Evolutionary conservation across 305 asterid species (phyloP).

Genomic region (Vinca major): DNA sequence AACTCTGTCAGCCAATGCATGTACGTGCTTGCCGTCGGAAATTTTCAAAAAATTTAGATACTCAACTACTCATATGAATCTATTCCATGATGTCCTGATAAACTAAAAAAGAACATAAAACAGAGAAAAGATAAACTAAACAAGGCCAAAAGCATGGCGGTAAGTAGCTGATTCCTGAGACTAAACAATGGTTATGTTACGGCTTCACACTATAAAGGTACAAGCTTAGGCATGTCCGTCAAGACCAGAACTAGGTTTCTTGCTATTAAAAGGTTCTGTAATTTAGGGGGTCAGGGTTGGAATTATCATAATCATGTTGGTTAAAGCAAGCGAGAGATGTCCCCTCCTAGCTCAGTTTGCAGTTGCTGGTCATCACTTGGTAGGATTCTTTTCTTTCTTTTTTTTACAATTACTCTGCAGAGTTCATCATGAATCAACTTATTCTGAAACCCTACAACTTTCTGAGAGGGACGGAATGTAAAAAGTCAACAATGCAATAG

Average conservation of each 20-base stretch:
- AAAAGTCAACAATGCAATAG: not conserved
- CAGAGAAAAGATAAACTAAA: not conserved
- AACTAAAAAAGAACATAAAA: not conserved
- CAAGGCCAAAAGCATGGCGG: not conserved
- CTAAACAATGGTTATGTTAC: not conserved
- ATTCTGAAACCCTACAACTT: not conserved
- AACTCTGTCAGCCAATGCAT: constrained; percentile 1
- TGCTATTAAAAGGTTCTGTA: no score
- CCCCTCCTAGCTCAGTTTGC: not conserved
- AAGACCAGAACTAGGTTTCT: not conserved
- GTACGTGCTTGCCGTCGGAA: not conserved
- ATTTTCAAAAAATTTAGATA: not conserved
- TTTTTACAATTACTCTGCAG: not conserved
- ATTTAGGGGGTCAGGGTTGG: not conserved
- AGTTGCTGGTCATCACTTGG: not conserved
- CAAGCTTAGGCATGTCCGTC: not conserved
- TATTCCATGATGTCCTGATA: not conserved
- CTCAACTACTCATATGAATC: not conserved
- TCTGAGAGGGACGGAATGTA: no score
- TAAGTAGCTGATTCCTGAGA: not conserved
- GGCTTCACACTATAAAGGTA: not conserved
- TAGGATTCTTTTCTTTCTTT: not conserved
- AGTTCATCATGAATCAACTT: not conserved
- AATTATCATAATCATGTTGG: not conserved
- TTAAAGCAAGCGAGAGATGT: not conserved